A percentile compares a stretch with the other conserved stretches of the same genome.
Evolutionary conservation across 1,284 basidiomycete genomes (phyloP).

Genomic region (Sphagnurus paluster): DNA sequence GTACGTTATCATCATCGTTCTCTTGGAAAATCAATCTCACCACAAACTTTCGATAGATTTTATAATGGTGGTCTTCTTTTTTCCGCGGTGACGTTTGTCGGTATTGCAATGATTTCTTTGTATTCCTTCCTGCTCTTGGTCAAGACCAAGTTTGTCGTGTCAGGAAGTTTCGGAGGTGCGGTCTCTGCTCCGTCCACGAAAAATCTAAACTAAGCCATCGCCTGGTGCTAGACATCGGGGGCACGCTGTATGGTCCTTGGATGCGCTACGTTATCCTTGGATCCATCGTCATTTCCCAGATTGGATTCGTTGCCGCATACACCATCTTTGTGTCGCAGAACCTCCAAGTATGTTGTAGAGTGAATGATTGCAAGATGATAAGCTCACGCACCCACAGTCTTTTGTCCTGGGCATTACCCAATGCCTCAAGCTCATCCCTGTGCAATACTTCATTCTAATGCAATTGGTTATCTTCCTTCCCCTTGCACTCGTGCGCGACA

Average conservation of each 20-base stretch:
- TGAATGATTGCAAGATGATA: too few species aligned
- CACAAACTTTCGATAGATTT: constrained; percentile 55
- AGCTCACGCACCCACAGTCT: constrained; percentile 39
- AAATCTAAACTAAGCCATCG: not conserved
- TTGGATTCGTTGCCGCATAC: constrained; percentile 89
- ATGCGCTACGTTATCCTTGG: constrained; percentile 90
- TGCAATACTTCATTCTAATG: constrained; percentile 80
- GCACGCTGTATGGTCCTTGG: constrained; percentile 87
- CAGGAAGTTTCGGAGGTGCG: constrained; percentile 90
- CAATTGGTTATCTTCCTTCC: constrained; percentile 90
- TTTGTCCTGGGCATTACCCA: constrained; percentile 87
- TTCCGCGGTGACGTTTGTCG: constrained; percentile 76
- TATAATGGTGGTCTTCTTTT: constrained; percentile 96
- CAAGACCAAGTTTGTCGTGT: constrained; percentile 85
- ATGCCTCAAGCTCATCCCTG: constrained; percentile 70
- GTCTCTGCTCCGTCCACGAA: not conserved
- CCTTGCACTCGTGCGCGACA: constrained; percentile 82
- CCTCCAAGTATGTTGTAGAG: constrained; percentile 63
- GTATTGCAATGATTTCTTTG: constrained; percentile 87
- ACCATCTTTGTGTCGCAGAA: constrained; percentile 97
- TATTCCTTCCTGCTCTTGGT: constrained; percentile 95
- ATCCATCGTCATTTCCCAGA: constrained; percentile 89
- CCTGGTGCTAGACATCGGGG: constrained; percentile 81
- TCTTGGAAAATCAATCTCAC: not conserved
- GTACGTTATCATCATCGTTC: constrained; percentile 38